phyloP scores from a whole-genome alignment of 352 stramenopile genomes.

The Phytopythium kandeliae region DNA sequence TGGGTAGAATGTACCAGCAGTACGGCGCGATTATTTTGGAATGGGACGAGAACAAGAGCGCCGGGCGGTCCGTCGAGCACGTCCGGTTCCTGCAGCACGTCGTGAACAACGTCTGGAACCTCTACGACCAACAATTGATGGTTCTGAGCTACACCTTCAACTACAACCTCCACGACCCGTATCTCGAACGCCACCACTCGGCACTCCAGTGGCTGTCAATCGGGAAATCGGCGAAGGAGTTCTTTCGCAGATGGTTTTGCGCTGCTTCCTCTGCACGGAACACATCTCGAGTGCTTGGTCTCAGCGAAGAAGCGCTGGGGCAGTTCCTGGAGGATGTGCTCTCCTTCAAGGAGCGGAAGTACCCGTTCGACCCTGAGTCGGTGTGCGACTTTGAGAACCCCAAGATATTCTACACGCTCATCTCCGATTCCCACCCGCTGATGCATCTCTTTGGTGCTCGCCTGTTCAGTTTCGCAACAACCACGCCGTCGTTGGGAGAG shows the following conservation, averaged over 20 bases:
- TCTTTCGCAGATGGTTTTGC: conserved; percentile 72
- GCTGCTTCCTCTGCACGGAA: conserved; percentile 17
- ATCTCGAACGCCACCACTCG: conserved; percentile 40
- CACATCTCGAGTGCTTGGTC: conserved; percentile 17
- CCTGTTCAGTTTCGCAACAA: conserved; percentile 68
- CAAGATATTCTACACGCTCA: conserved; percentile 65
- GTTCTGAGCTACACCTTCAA: conserved; percentile 68
- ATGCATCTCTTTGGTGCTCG: conserved; percentile 72
- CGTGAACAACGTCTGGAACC: conserved; percentile 64
- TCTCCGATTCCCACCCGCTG: conserved; percentile 69
- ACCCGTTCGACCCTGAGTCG: conserved; percentile 65
- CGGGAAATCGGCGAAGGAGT: conserved; percentile 72
- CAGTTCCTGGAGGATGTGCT: conserved; percentile 73
- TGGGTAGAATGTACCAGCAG: conserved; percentile 76
- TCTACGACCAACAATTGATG: conserved; percentile 73
- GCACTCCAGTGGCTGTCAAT: conserved; percentile 70
- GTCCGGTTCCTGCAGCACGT: conserved; percentile 49
- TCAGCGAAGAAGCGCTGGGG: conserved; percentile 49
- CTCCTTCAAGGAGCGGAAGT: conserved; percentile 71
- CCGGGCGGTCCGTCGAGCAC: conserved; percentile 40
- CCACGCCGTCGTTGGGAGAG: conserved; percentile 32
- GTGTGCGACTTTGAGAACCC: conserved; percentile 77
- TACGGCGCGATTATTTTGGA: conserved; percentile 63
- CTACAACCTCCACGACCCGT: conserved; percentile 54
- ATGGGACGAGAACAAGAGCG: conserved; percentile 55